Evolutionary conservation across 257 asterid genomes (phyloP), one percentile per base, ranked within the genome.

Genomic region (Paraleonurus japonicus): DNA sequence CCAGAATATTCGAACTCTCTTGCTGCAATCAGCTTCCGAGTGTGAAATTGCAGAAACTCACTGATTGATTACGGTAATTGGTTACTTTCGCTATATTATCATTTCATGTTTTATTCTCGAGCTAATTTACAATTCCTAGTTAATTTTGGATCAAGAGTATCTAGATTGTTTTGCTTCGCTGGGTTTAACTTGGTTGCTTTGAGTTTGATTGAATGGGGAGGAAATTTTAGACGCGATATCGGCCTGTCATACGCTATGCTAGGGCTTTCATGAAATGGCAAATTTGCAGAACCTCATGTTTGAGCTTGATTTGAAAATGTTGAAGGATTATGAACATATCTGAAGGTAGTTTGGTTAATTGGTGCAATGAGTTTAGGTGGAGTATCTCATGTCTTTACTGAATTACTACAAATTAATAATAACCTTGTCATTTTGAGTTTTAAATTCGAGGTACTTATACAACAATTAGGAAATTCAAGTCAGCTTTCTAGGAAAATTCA

Each of bases 41-140:
- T 85, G 93, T 92, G 70, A 85, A 88, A 79, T 80, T 92, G 66
- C 83, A 81, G 57, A 82, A 72, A 66, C 87, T 88, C 72, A 50
- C 89, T 13, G 90, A 83, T 39, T 22, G 92, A 90, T 83, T 84
- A 93, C 19, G 98, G 95, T 90, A 87, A 47, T 19, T 65, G 45
- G 59, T 37, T 20, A 8, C n/a, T 22, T 28, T 33, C 30, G 17
- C 37, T 26, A n/a, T 10, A 5, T 10, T 2, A 37, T 65, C 10
- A n/a, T 43, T 64, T 60, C 53, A 32, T 16, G 3, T 17, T 72
- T 48, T 24, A 5, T 8, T 63, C 20, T n/a, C n/a, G 5, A n/a
- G 26, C 37, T 24, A 27, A 30, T 66, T 54, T 27, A 10, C 10
- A 6, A 11, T 71, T 43, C 48, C 16, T 60, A 57, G 4, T 32